phyloP scores from a whole-genome alignment of 805 yeast genomes.

The Candida sanyiensis region DNA sequence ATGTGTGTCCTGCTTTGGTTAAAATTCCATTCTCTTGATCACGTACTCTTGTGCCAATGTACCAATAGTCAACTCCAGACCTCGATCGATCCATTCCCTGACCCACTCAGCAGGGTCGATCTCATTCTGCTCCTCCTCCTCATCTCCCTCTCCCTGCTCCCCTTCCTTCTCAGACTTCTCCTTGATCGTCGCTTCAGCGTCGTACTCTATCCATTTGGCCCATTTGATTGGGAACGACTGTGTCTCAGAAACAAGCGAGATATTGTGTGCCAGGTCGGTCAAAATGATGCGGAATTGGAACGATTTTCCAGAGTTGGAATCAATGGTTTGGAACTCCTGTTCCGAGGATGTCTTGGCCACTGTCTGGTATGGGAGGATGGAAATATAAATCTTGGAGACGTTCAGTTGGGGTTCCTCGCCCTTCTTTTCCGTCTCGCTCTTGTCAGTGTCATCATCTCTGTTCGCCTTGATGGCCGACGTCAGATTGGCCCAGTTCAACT shows the following conservation, averaged over 20 bases:
- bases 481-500: constrained; percentile 80
- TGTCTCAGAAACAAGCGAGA: constrained; percentile 68
- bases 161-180: constrained; percentile 17
- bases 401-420: constrained; percentile 5
- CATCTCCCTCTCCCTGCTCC: constrained; percentile 24
- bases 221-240: constrained; percentile 89
- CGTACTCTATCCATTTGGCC: constrained; percentile 78
- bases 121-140: constrained; percentile 37
- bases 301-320: constrained; percentile 38
- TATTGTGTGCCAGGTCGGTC: constrained; percentile 72
- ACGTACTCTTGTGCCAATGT: constrained; percentile 88
- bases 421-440: constrained; percentile 20
- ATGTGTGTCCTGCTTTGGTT: too few relatives aligned
- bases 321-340: constrained; percentile 30
- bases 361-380: constrained; percentile 55
- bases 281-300: constrained; percentile 74
- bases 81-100: constrained; percentile 70
- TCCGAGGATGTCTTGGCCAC: constrained; percentile 21
- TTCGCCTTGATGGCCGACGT: constrained; percentile 58
- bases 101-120: constrained; percentile 83
- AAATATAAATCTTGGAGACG: constrained; percentile 59
- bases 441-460: constrained; percentile 15
- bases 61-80: constrained; percentile 75
- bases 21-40: constrained; percentile 67
- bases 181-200: constrained; percentile 16